Conservation (phyloP, 495 filamentous ascomycete species). For the Annulohypoxylon stygium region DNA sequence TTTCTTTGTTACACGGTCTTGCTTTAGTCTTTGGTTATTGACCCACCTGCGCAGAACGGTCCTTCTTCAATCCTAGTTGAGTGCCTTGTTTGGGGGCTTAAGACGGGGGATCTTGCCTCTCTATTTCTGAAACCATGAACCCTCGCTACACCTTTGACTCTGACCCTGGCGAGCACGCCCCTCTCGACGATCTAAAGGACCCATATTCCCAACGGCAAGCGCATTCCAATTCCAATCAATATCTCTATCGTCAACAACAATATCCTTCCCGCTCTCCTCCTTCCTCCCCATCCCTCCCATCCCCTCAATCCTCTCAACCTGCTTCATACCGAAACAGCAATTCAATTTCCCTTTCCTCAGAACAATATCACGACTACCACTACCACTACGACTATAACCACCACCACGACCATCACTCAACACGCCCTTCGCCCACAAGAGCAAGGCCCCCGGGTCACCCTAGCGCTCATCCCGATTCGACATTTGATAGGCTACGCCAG, state of each 20-base stretch:
- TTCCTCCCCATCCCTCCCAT: constrained; percentile 41
- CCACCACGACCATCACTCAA: constrained; percentile 17
- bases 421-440: constrained; percentile 43
- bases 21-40: constrained; percentile 5
- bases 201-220: constrained; percentile 34
- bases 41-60: constrained; percentile 17
- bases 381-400: constrained; percentile 15
- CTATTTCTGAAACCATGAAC: constrained; percentile 41
- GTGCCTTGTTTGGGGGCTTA: constrained; percentile 19
- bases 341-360: constrained; percentile 27
- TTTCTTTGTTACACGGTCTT: constrained; percentile 1
- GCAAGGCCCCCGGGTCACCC: constrained; percentile 42
- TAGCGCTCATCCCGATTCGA: constrained; percentile 59
- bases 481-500: constrained; percentile 57
- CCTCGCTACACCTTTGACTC: constrained; percentile 52
- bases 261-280: constrained; percentile 12
- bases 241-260: constrained; percentile 10
- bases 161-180: constrained; percentile 55
- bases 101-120: constrained; percentile 5
- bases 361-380: constrained; percentile 29
- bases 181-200: constrained; percentile 49
- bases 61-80: constrained; percentile 11
- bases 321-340: constrained; percentile 46
- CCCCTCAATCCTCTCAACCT: constrained; percentile 43
- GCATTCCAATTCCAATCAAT: constrained; percentile 27